Percentiles rank a stretch among this genome's conserved stretches.
Conservation (phyloP, 169 alveolate genomes). For the Neospora caninum region DNA sequence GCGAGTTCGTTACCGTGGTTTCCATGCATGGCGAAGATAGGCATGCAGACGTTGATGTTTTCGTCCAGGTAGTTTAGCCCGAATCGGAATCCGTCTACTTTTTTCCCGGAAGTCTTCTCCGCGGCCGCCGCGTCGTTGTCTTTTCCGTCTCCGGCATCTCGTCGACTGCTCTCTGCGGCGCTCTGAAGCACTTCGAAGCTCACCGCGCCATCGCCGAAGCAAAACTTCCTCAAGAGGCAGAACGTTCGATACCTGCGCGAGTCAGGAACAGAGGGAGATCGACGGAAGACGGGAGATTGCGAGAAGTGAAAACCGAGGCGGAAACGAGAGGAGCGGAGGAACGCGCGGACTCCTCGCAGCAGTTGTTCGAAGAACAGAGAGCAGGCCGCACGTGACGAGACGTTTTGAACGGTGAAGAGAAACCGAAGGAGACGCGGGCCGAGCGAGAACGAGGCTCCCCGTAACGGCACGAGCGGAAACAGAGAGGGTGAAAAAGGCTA, state of each 20-base stretch:
- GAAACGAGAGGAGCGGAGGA: background rate
- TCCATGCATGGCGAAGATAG: slow-evolving; percentile 76
- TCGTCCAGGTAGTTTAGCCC: slow-evolving; percentile 79
- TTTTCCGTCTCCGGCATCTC: background rate
- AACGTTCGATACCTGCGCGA: slow-evolving; percentile 64
- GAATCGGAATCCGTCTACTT: slow-evolving; percentile 43
- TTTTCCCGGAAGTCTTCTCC: background rate
- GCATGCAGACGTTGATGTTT: slow-evolving; percentile 78
- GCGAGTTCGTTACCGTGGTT: slow-evolving; percentile 71
- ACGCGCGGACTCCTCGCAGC: background rate
- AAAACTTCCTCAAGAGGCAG: slow-evolving; percentile 67
- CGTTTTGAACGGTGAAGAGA: too few relatives aligned
- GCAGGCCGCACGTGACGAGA: too few relatives aligned
- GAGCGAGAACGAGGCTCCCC: too few relatives aligned
- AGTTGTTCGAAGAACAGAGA: background rate
- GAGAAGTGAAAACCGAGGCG: background rate
- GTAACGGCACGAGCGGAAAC: too few relatives aligned
- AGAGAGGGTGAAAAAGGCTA: too few relatives aligned
- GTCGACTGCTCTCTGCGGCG: background rate
- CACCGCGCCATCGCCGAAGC: slow-evolving; percentile 78
- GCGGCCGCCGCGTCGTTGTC: background rate
- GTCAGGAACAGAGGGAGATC: background rate
- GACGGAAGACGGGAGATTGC: background rate
- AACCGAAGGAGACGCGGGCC: too few relatives aligned
- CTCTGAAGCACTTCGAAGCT: slow-evolving; percentile 65